A percentile compares a stretch with the other conserved stretches of the same genome.
phyloP scores from a whole-genome alignment of 306 rosid species.

The Acacia melanoxylon region DNA sequence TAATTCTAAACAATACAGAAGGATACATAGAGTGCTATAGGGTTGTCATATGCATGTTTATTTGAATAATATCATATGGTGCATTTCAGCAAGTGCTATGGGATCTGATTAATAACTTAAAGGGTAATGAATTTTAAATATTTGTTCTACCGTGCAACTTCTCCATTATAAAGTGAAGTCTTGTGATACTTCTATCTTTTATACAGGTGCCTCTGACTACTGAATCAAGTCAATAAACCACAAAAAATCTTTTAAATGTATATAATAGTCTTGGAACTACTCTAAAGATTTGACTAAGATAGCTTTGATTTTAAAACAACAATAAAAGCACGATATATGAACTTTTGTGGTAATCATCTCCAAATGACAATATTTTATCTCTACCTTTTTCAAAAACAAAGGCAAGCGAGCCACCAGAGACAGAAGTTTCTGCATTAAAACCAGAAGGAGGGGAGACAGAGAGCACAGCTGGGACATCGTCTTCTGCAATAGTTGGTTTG shows the following conservation, averaged over 20 bases:
- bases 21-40: neutral
- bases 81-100: neutral
- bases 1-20: neutral
- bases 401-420: neutral
- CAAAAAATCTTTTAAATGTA: conserved; percentile 16
- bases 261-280: neutral
- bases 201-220: neutral
- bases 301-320: neutral
- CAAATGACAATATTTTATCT: neutral
- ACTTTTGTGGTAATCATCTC: neutral
- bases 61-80: neutral
- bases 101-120: neutral
- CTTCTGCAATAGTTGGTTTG: conserved; percentile 13
- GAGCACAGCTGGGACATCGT: conserved; percentile 14
- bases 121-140: neutral
- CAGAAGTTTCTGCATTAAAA: conserved; percentile 15
- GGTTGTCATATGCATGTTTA: conserved; percentile 9
- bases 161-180: neutral
- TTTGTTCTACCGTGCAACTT: neutral
- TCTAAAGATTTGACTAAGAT: conserved; percentile 2
- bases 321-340: neutral
- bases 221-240: conserved; percentile 2
- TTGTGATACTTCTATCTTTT: neutral
- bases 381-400: neutral
- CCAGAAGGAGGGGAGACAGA: conserved; percentile 15